These are phyloP conservation scores for Seiridium unicorne DNA, from an alignment of 2,329 filamentous ascomycete genomes.

Conservation along the genomic window DNA sequence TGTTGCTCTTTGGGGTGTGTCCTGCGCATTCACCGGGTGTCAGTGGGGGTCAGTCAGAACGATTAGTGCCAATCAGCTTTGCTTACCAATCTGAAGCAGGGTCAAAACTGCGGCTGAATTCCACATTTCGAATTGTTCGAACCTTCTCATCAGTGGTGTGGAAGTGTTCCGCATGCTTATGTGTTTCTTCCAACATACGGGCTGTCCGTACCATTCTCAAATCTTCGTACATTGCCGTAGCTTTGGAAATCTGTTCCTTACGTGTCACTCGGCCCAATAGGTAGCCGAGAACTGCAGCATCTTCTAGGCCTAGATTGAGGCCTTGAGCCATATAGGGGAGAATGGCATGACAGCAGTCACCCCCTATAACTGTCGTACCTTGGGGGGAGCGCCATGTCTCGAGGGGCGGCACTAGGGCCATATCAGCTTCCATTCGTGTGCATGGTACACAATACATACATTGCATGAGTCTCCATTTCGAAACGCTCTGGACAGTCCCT, in stretches of 20 bases:
- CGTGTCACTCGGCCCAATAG: not conserved
- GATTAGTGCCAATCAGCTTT: not conserved
- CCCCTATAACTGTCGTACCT: not conserved
- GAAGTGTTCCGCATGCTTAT: not conserved
- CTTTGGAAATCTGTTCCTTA: not conserved
- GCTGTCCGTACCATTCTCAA: not conserved
- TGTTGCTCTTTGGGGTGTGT: not conserved
- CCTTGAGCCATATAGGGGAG: not conserved
- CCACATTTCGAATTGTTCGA: too few species aligned
- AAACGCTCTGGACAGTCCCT: not conserved
- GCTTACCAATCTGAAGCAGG: too few species aligned
- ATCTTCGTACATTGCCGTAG: not conserved
- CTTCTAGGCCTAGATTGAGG: conserved; percentile 7
- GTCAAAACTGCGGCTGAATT: too few species aligned
- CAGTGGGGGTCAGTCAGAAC: not conserved
- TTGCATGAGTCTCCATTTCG: not conserved
- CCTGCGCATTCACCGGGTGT: too few species aligned
- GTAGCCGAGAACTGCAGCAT: not conserved
- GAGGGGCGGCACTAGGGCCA: not conserved
- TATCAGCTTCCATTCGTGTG: too few species aligned
- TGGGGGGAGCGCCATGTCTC: not conserved
- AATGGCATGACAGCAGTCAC: conserved; percentile 2
- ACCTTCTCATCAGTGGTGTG: not conserved
- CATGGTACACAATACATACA: not conserved
- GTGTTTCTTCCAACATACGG: not conserved